phyloP scores from a whole-genome alignment of 139 green algal genomes.

The Chlorella sorokiniana region DNA sequence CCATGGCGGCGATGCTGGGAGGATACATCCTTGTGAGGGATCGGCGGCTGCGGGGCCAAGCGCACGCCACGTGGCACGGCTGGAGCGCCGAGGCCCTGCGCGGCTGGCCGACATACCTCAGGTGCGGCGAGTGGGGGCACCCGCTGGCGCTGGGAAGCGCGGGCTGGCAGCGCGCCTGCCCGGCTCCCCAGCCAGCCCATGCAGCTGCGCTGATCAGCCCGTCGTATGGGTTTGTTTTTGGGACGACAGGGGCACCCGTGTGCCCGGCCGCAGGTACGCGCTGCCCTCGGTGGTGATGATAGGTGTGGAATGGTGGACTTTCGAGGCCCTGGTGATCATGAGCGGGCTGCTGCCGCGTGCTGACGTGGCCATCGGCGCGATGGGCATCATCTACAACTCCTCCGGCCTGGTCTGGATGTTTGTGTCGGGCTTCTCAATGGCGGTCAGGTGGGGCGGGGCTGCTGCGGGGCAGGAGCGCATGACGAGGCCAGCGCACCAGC shows the following conservation, averaged over 20 bases:
- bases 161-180: too few species aligned
- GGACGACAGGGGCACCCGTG: too few species aligned
- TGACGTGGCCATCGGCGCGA: background rate
- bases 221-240: too few species aligned
- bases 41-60: slow-evolving; percentile 61
- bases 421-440: background rate
- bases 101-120: background rate
- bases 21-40: slow-evolving; percentile 43
- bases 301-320: slow-evolving; percentile 3
- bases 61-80: slow-evolving; percentile 72
- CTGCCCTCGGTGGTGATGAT: background rate
- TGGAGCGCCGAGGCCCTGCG: slow-evolving; percentile 8
- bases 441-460: too few species aligned
- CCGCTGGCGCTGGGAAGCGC: too few species aligned
- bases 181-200: too few species aligned
- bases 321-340: background rate
- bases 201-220: too few species aligned
- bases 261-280: background rate
- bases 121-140: too few species aligned
- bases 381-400: background rate
- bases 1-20: slow-evolving; percentile 47
- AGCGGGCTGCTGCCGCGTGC: background rate
- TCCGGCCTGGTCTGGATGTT: background rate
- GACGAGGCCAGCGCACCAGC: too few species aligned
- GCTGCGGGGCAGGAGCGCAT: too few species aligned